phyloP scores from a whole-genome alignment of 2,329 filamentous ascomycete genomes.

The Penicillium capsulatum region DNA sequence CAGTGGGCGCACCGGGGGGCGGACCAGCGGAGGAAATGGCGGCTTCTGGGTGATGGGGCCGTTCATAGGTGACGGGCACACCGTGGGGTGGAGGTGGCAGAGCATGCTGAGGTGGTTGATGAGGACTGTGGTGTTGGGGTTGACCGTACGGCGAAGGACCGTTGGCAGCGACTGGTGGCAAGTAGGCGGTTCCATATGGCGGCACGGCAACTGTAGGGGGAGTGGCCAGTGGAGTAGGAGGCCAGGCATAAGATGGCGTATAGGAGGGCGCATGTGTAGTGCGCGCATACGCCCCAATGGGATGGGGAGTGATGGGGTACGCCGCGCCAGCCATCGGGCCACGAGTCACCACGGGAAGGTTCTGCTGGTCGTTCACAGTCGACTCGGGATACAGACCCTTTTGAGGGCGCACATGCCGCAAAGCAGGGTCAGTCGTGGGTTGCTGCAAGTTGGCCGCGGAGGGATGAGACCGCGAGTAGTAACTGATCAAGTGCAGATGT shows the following conservation, averaged over 20 bases:
- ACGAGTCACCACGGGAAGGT: slow-evolving; percentile 74
- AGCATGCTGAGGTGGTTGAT: slow-evolving; percentile 22
- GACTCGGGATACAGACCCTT: slow-evolving; percentile 98
- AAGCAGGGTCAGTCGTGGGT: slow-evolving; percentile 71
- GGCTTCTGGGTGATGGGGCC: slow-evolving; percentile 33
- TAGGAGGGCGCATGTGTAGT: slow-evolving; percentile 41
- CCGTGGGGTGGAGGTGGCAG: slow-evolving; percentile 26
- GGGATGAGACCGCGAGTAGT: slow-evolving; percentile 79
- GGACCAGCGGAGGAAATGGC: slow-evolving; percentile 26
- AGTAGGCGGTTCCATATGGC: slow-evolving; percentile 33
- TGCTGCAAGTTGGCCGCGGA: slow-evolving; percentile 69
- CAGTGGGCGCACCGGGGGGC: slow-evolving; percentile 14
- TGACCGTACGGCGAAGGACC: slow-evolving; percentile 34
- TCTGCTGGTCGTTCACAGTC: slow-evolving; percentile 78
- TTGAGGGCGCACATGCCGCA: slow-evolving; percentile 77
- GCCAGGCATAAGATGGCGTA: slow-evolving; percentile 42
- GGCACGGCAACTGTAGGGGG: slow-evolving; percentile 38
- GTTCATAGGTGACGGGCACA: slow-evolving; percentile 33
- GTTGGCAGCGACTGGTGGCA: slow-evolving; percentile 34
- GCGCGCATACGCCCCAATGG: slow-evolving; percentile 53
- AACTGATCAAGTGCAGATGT: slow-evolving; percentile 95
- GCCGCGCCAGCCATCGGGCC: slow-evolving; percentile 60
- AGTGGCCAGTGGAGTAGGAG: slow-evolving; percentile 44
- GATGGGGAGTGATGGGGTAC: slow-evolving; percentile 52
- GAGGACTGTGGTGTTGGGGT: slow-evolving; percentile 24